These are phyloP conservation scores for Suhomyces bribrorum DNA, from an alignment of 1,139 yeast genomes.

Conservation along the genomic window DNA sequence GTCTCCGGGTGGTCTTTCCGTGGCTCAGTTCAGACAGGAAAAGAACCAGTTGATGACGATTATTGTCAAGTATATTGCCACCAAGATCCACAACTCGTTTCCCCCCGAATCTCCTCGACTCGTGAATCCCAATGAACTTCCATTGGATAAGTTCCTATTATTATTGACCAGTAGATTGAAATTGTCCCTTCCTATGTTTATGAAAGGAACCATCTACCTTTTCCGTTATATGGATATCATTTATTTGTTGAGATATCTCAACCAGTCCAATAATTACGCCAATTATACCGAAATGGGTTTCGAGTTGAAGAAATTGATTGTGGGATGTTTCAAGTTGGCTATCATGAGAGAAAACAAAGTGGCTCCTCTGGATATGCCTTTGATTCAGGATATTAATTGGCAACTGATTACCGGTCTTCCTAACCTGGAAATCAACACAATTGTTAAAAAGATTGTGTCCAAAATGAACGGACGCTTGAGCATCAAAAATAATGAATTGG, in stretches of 20 bases:
- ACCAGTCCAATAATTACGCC: slow-evolving; percentile 48
- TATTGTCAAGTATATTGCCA: slow-evolving; percentile 46
- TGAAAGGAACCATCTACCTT: slow-evolving; percentile 46
- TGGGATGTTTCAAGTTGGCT: slow-evolving; percentile 48
- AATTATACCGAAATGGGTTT: slow-evolving; percentile 45
- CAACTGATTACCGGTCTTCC: slow-evolving; percentile 39
- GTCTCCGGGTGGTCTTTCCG: slow-evolving; percentile 5
- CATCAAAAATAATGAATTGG: slow-evolving; percentile 41
- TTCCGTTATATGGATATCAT: slow-evolving; percentile 53
- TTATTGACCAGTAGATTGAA: slow-evolving; percentile 42
- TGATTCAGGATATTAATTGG: slow-evolving; percentile 28
- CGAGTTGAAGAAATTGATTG: slow-evolving; percentile 43
- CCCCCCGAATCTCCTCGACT: slow-evolving; percentile 40
- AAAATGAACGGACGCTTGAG: slow-evolving; percentile 47
- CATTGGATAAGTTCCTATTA: slow-evolving; percentile 45
- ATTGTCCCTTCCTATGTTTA: slow-evolving; percentile 38
- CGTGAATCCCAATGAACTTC: slow-evolving; percentile 32
- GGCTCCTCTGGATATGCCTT: slow-evolving; percentile 7
- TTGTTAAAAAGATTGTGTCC: slow-evolving; percentile 40
- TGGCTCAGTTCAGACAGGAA: slow-evolving; percentile 19
- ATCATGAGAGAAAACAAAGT: slow-evolving; percentile 33
- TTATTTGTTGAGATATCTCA: slow-evolving; percentile 47
- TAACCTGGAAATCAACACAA: slow-evolving; percentile 37
- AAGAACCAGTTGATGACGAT: slow-evolving; percentile 44
- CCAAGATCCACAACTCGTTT: slow-evolving; percentile 47